Evolutionary conservation across 78 protist species (phyloP).

Genomic region (Trichosphaerium sp.): DNA sequence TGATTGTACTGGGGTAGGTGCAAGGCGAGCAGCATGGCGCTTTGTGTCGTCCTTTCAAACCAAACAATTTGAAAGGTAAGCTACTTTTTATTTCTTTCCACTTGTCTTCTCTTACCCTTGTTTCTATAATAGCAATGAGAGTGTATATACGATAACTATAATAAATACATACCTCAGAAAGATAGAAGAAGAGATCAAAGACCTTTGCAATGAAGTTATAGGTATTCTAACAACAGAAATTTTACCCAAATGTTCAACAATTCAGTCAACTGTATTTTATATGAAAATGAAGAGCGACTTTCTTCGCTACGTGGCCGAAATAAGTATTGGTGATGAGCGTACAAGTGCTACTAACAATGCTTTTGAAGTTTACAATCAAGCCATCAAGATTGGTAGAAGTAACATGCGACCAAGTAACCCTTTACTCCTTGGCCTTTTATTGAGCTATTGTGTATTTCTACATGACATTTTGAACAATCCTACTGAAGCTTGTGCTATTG

Average conservation of each 20-base stretch:
- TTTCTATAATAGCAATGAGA: no score
- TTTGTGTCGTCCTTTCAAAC: no score
- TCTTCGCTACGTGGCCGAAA: slow-evolving; percentile 95
- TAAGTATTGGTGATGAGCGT: slow-evolving; percentile 56
- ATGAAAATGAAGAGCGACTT: slow-evolving; percentile 95
- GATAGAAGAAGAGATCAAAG: slow-evolving; percentile 79
- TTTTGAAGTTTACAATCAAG: slow-evolving; percentile 79
- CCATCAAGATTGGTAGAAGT: slow-evolving; percentile 63
- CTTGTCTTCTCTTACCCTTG: no score
- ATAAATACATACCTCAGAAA: slow-evolving; percentile 65
- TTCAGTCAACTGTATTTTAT: slow-evolving; percentile 89
- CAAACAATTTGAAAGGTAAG: no score
- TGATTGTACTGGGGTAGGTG: no score
- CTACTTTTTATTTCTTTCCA: no score
- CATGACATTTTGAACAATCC: slow-evolving; percentile 90
- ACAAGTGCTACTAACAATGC: slow-evolving; percentile 70
- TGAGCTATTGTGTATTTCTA: slow-evolving; percentile 97
- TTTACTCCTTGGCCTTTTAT: slow-evolving; percentile 95
- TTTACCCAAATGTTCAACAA: slow-evolving; percentile 55
- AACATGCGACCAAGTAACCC: slow-evolving; percentile 94
- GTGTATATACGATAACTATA: no score
- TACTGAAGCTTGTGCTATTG: slow-evolving; percentile 82
- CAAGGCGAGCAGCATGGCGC: slow-evolving; percentile 97
- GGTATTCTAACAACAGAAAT: slow-evolving; percentile 63
- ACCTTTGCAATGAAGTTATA: slow-evolving; percentile 74